A percentile compares a stretch with the other conserved stretches of the same genome.
phyloP scores from a whole-genome alignment of 78 protist species.

The Creolimax fragrantissima region DNA sequence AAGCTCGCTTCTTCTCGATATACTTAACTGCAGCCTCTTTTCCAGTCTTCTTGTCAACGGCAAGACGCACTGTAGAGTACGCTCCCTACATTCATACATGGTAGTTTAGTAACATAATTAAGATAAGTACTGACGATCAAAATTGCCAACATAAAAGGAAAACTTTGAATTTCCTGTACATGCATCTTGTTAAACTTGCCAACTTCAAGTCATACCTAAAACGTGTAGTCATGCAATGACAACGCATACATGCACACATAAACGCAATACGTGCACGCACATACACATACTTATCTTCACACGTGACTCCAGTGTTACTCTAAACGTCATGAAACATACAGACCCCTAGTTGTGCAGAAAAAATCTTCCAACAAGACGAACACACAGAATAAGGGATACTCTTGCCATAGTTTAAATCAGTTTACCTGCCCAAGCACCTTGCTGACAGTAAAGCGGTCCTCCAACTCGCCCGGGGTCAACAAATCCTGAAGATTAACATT shows the following conservation, averaged over 20 bases:
- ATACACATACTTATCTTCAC: too few species aligned
- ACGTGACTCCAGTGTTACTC: too few species aligned
- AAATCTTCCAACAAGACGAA: too few species aligned
- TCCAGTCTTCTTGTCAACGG: neutral
- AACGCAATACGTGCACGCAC: too few species aligned
- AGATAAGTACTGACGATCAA: neutral
- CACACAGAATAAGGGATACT: too few species aligned
- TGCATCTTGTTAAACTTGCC: too few species aligned
- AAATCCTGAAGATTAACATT: neutral
- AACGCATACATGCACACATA: too few species aligned
- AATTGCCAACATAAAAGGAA: neutral
- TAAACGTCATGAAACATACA: too few species aligned
- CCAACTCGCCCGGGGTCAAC: neutral
- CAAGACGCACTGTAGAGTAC: neutral
- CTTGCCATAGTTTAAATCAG: too few species aligned
- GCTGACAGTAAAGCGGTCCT: neutral
- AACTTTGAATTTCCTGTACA: neutral
- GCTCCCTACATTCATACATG: neutral
- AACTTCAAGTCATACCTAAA: too few species aligned
- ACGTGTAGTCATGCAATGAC: too few species aligned
- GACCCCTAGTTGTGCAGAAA: too few species aligned
- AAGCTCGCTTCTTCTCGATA: neutral
- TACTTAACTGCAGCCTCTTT: neutral
- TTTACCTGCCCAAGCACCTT: neutral
- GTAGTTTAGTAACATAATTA: neutral